Evolutionary conservation across 768 basidiomycete species (phyloP), one percentile per base, ranked within the genome.

Genomic region (Lactarius pseudohatsudake): DNA sequence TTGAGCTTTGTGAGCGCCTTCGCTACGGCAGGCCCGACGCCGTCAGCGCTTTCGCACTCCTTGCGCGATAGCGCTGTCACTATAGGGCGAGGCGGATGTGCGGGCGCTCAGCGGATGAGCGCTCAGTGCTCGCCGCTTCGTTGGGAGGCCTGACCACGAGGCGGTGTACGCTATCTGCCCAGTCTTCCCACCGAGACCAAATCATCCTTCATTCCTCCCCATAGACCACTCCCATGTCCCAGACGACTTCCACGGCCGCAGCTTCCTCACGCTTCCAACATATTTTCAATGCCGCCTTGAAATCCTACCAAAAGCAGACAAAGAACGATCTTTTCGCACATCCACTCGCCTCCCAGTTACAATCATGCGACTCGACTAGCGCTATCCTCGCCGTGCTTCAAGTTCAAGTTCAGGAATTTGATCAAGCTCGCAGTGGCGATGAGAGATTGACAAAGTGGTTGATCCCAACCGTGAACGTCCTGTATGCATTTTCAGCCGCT

Each of bases 41-140:
- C 79, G 6, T 87, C 86, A 4, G 95, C 91, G 80, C 94, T 95
- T 81, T 97, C 95, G 62, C 88, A 85, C 72, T 99, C 97, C 79
- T 96, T 96, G 82, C 82, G 90, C 32, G 88, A 87, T 69, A 98
- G 76, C 16, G 86, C 93, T 26, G 26, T 1, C n/a, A 87, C 84
- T 7, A 85, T 89, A 96, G 78, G 28, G 90, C 89, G 22, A 98
- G 79, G 68, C 92, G 84, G 66, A 98, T 86, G 72, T 89, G 92
- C 43, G 96, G 94, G 57, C 88, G 81, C 20, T 86, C 83, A 75
- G 30, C 96, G 93, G 22, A 85, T 79, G 69, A 85, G 79, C 81
- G n/a, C n/a, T n/a, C n/a, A n/a, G n/a, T n/a, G n/a, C n/a, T n/a
- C n/a, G n/a, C n/a, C n/a, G n/a, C n/a, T n/a, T 28, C 3, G 30